Conservation (phyloP, 139 green algal genomes). For the Chlorella sp. region DNA sequence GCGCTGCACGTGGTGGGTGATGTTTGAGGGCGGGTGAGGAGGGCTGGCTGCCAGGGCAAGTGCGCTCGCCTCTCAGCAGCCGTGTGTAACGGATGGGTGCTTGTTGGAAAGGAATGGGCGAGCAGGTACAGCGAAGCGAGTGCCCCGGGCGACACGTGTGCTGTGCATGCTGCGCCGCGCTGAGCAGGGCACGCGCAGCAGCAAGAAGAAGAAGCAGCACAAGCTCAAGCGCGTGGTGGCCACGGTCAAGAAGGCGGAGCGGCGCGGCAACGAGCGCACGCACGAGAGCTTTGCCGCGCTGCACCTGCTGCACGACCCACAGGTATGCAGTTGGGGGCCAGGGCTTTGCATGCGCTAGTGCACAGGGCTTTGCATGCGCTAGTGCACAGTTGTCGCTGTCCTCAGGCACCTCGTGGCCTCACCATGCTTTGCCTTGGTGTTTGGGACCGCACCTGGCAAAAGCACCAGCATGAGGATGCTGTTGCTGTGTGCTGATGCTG, state of each 20-base stretch:
- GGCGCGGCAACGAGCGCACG: constrained; percentile 21
- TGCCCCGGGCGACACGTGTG: neutral
- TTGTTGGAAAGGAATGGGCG: too few species aligned
- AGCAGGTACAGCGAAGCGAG: too few species aligned
- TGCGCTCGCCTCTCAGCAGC: too few species aligned
- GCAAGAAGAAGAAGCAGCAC: constrained; percentile 90
- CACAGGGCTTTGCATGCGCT: too few species aligned
- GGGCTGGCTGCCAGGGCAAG: too few species aligned
- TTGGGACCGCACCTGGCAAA: too few species aligned
- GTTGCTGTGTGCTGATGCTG: too few species aligned
- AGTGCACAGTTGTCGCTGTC: too few species aligned
- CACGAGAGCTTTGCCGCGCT: constrained; percentile 85
- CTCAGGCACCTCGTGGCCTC: too few species aligned
- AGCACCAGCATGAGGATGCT: too few species aligned
- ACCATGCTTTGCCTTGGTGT: too few species aligned
- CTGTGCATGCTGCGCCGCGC: neutral
- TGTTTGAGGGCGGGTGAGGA: neutral
- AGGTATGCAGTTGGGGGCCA: constrained; percentile 24
- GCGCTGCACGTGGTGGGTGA: constrained; percentile 69
- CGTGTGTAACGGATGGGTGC: too few species aligned
- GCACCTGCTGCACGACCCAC: constrained; percentile 94
- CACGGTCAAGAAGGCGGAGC: constrained; percentile 64
- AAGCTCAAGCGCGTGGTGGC: constrained; percentile 87
- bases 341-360: neutral
- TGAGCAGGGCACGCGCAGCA: constrained; percentile 67